Conservation (phyloP, 2,329 filamentous ascomycete genomes). For the Arthroderma uncinatum region DNA sequence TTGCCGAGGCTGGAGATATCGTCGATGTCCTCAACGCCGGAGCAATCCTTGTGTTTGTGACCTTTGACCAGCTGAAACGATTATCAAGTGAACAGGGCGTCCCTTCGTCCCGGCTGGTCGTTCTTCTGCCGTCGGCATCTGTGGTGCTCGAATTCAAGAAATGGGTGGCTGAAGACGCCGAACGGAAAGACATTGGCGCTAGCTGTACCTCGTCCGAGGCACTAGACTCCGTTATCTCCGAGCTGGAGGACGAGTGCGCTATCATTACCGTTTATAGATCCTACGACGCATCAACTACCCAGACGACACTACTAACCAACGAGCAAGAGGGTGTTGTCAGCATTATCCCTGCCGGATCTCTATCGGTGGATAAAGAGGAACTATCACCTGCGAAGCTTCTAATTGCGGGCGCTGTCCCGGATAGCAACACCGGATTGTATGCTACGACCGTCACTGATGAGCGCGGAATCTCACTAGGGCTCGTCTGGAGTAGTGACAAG, state of each 20-base stretch:
- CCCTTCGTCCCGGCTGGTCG: conserved; percentile 45
- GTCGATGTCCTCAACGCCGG: conserved; percentile 74
- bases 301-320: conserved; percentile 39
- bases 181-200: conserved; percentile 28
- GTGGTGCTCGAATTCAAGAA: conserved; percentile 30
- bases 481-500: conserved; percentile 90
- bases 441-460: conserved; percentile 89
- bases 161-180: conserved; percentile 29
- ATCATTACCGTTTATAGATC: conserved; percentile 30
- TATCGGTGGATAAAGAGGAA: conserved; percentile 57
- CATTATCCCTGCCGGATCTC: conserved; percentile 57
- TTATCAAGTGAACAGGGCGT: conserved; percentile 44
- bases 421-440: conserved; percentile 71
- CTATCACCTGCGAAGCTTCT: conserved; percentile 59
- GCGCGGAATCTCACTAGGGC: conserved; percentile 66
- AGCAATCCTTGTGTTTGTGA: conserved; percentile 73
- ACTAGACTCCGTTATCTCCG: conserved; percentile 24
- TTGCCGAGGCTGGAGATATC: conserved; percentile 61
- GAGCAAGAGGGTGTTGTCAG: conserved; percentile 49
- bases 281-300: conserved; percentile 33
- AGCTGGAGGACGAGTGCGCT: conserved; percentile 29
- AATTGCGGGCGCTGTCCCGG: conserved; percentile 63
- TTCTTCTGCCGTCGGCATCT: conserved; percentile 37
- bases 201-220: conserved; percentile 16
- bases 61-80: conserved; percentile 52